Base-by-base conservation (phyloP, 345 rosid genomes). In the Cardiospermum halicacabum region DNA sequence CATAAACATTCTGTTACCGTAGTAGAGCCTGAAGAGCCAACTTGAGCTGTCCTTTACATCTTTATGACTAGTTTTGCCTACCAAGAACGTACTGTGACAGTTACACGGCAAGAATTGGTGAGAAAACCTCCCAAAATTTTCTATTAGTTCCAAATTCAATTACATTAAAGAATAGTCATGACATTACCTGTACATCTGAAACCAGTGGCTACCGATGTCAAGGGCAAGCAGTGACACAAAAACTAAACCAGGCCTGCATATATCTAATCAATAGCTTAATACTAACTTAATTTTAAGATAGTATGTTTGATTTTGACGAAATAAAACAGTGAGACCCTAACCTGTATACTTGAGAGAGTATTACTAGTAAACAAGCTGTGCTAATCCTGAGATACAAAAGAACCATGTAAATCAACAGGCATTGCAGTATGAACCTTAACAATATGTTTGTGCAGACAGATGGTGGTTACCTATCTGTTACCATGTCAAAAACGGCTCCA, bases 401-500 rank as follows among this genome's bases (percentile, higher is more conserved):
- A 70, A 5, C 39, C 39, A 16, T 12, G 53, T 39, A n/a, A 8
- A 71, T 26, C n/a, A 69, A 66, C 42, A 47, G 7, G 18, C 2
- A n/a, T 45, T 45, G 25, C 19, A 49, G 18, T 11, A 4, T 47
- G 26, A 25, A 25, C 5, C 25, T 34, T 24, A 4, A 8, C 11
- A 18, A 8, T 18, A 13, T 26, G 31, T 18, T 16, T 31, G 22
- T 16, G 4, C 2, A 22, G 32, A 66, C 34, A 31, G 26, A 28
- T 40, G 71, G 39, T 53, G 50, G 26, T 76, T 55, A 93, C 98
- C 98, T 90, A 73, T 93, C 98, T 5, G 97, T 88, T 63, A 93
- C 86, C 96, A 93, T 93, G 77, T 93, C 98, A 71, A 93, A 73
- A 66, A 93, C 91, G 68, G 97, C 98, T 80, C 96, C 98, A 76